Evolutionary conservation across 371 early-diverging fungal species (phyloP), one percentile per base, ranked within the genome.

Genomic region (Haplosporangium sp.): DNA sequence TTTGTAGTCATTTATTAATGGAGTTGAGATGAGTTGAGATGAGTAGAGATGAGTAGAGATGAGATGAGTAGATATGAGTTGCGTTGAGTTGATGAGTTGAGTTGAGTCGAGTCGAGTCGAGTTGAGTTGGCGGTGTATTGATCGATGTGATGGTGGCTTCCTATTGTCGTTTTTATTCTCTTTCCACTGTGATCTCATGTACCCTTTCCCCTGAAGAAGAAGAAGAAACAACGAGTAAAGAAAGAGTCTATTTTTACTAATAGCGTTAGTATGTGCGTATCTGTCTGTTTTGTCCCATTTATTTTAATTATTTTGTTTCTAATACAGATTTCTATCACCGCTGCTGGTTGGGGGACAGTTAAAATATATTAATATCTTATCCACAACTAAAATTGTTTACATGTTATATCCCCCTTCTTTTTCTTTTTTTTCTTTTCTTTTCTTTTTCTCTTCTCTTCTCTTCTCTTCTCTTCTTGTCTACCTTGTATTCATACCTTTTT

Each of bases 231-330:
- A 27, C 27, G 27, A 27, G 27, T 27, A 27, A 55, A 55, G 8
- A 27, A 1, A 5, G 15, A 19, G 55, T 55, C 55, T 55, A 55
- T 55, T 55, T 55, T 55, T 55, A 55, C 55, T 55, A 55, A 55
- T 55, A 55, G 55, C 55, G 55, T 55, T 55, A 55, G 55, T 55
- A 13, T 34, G 13, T 44, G 42, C 1, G 2, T 8, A 2, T 42
- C 42, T 8, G 53, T 53, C 9, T 53, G 4, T 15, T 1, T 11
- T 11, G 47, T 47, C 47, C 47, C 13, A 53, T 20, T 17, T 20
- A 53, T 53, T 20, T 53, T 53, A 53, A 7, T 17, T 20, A 53
- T 53, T 20, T 53, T 53, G 53, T 53, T 53, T 53, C 53, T 55
- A 34, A 34, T 13, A 55, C 55, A 55, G 7, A 55, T 55, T 27